A percentile compares a stretch with the other conserved stretches of the same genome.
phyloP scores from a whole-genome alignment of 768 basidiomycete genomes.

The Leucosporidium scottii region DNA sequence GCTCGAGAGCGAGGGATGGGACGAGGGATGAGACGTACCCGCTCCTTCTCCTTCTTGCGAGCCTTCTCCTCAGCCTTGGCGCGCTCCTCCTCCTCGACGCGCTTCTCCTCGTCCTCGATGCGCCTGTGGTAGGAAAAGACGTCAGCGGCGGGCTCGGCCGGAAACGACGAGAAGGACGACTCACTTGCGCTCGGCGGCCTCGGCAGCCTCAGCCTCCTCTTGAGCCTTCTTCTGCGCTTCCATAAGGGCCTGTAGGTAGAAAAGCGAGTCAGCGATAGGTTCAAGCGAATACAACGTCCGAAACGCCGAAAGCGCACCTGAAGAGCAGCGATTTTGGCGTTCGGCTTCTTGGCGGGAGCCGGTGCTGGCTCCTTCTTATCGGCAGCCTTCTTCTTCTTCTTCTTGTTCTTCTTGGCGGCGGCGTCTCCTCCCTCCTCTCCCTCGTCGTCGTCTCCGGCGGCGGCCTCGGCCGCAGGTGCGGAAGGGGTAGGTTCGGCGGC shows the following conservation, averaged over 20 bases:
- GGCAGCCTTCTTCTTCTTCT: slow-evolving; percentile 40
- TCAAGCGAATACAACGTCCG: background rate
- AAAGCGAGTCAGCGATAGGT: background rate
- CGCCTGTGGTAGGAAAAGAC: background rate
- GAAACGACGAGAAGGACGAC: background rate
- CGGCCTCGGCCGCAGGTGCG: slow-evolving; percentile 8
- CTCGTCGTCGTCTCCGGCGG: slow-evolving; percentile 20
- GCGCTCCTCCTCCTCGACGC: slow-evolving; percentile 65
- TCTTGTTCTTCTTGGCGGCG: slow-evolving; percentile 39
- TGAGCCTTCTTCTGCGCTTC: slow-evolving; percentile 1
- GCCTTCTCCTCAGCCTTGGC: slow-evolving; percentile 88
- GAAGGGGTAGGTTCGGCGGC: slow-evolving; percentile 34
- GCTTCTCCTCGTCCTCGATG: slow-evolving; percentile 57
- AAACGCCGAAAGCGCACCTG: slow-evolving; percentile 41
- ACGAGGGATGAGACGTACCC: slow-evolving; percentile 56
- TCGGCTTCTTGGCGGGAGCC: slow-evolving; percentile 48
- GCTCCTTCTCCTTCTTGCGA: slow-evolving; percentile 92
- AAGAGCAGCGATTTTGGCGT: slow-evolving; percentile 65
- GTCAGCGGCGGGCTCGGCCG: background rate
- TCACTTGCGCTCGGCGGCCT: background rate
- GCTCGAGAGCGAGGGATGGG: too few species aligned
- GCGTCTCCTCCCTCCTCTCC: slow-evolving; percentile 21
- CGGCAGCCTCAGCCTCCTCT: slow-evolving; percentile 58
- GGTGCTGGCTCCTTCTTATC: slow-evolving; percentile 38
- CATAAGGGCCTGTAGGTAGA: background rate